Evolutionary conservation across 2,329 filamentous ascomycete species (phyloP), one percentile per base, ranked within the genome.

Genomic region (Fusarium nelsonii): DNA sequence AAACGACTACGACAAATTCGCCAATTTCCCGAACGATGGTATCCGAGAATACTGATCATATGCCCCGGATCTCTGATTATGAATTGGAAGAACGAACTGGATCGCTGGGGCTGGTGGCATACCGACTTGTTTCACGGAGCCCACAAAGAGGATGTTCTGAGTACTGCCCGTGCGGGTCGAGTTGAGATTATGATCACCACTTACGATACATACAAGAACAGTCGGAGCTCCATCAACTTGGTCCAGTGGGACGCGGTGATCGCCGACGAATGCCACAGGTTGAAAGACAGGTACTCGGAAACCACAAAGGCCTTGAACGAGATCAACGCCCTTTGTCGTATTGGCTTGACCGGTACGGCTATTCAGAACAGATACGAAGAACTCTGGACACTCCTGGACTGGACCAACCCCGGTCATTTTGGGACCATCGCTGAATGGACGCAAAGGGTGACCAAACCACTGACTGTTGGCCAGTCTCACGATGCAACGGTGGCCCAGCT

Each of bases 291-390:
- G 49, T 85, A 82, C 43, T 91, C 94, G 0, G 91, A 91, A 65
- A 92, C 91, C 9, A 96, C 95, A 0, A 88, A 92, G 74, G 90
- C 94, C 1, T 95, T 99, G 91, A 92, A 93, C 73, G 88, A 94
- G 65, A 84, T 98, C 71, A 99, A 99, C 73, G 90, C 94, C 0
- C 86, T 98, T 4, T 98, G 96, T 75, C 88, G 96, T 34, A 94
- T 99, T 64, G 96, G 96, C 0, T 84, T 99, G 10, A 98, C 94
- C 0, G 96, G 96, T 3, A 99, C 96, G 0, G 95, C 95, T 0
- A 97, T 99, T 44, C 96, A 99, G 77, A 99, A 99, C 79, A 96
- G 93, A 70, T 99, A 99, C 77, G 93, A 97, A 76, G 96, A 99
- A 78, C 85, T 99, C 1, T 99, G 95, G 95, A 97, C 94, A 0